These are phyloP conservation scores for Meripilus lineatus DNA, from an alignment of 1,284 basidiomycete species.

Conservation along the genomic window DNA sequence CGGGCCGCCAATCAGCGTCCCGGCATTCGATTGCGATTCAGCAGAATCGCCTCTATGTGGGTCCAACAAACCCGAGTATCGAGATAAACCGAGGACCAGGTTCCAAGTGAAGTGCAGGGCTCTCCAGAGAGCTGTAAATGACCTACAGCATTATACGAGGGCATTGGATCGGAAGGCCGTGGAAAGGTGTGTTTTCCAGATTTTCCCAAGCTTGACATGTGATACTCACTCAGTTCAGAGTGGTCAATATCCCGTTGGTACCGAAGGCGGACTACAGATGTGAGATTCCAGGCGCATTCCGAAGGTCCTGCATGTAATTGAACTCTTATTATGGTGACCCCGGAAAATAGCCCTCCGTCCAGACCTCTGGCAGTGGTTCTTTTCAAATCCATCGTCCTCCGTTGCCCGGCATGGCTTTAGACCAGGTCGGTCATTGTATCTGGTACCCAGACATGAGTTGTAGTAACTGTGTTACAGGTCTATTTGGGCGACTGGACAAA, in stretches of 20 bases:
- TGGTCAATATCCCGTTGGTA: conserved; percentile 47
- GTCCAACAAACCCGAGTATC: conserved; percentile 34
- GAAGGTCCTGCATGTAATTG: neutral
- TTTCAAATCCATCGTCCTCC: conserved; percentile 51
- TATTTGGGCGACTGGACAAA: conserved; percentile 56
- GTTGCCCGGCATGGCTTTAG: conserved; percentile 44
- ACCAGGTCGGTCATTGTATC: conserved; percentile 32
- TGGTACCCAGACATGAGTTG: neutral
- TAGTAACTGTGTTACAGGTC: conserved; percentile 30
- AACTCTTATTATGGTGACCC: conserved; percentile 1
- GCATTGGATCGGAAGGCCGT: conserved; percentile 34
- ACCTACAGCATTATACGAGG: conserved; percentile 50
- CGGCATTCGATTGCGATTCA: conserved; percentile 32
- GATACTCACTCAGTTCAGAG: conserved; percentile 29
- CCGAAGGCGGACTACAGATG: conserved; percentile 55
- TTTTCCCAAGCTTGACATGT: neutral
- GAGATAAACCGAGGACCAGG: conserved; percentile 38
- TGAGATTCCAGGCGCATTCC: conserved; percentile 21
- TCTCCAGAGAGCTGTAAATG: conserved; percentile 26
- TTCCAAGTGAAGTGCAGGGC: conserved; percentile 44
- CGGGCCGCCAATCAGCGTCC: conserved; percentile 7
- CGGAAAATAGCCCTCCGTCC: conserved; percentile 32
- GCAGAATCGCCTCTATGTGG: conserved; percentile 3
- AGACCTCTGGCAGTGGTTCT: conserved; percentile 46
- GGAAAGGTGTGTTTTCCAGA: conserved; percentile 28